Evolutionary conservation across 2,329 filamentous ascomycete species (phyloP), one percentile per base, ranked within the genome.

Genomic region (Chaetothyriales sp.): DNA sequence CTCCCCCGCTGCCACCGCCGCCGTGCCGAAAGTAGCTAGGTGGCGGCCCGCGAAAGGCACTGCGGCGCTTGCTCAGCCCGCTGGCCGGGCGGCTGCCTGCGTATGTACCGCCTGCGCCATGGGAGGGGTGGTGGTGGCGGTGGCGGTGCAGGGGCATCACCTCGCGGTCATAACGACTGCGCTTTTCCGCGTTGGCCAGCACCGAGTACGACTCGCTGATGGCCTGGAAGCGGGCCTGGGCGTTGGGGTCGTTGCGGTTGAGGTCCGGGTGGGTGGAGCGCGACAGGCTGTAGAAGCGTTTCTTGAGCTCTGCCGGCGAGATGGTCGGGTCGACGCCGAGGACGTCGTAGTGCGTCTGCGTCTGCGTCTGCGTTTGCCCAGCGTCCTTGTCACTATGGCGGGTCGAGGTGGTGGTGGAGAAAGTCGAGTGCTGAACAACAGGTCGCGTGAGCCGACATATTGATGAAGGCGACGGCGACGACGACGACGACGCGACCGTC

Each of bases 231-330:
- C 83, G 85, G 53, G 78, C 71, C 3, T 82, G 75, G 56, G 89
- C 85, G 53, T 71, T 65, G 4, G 86, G 84, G 68, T 95, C 84
- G 60, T 77, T 65, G 54, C 77, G 86, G 74, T 97, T 94, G 65
- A 82, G 81, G 75, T 98, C 92, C 1, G 92, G 92, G 69, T 98
- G 92, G 76, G 95, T 84, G 50, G 77, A 72, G 70, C 95, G 94
- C 64, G 89, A 95, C 66, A 97, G 85, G 55, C 77, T 70, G 76
- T 95, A 97, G 78, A 95, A 98, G 66, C 80, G 70, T 83, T 86
- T 90, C 69, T 97, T 97, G 56, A 97, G 89, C 50, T 95, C 87
- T 7, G 74, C 72, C 1, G 78, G 70, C 15, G 85, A 80, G 43
- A 90, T 89, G 57, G 77, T 77, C 44, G 76, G 74, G 0, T 78